Conservation (phyloP, 176 grass and related monocot genomes). For the barley (Hordeum vulgare) region MorexV3_pseudomolecules_assembly NC_058519.1:104495153-104495652, state of each 20-base stretch:
- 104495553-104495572: conserved; percentile 53
- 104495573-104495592: background rate
- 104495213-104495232: conserved; percentile 43
- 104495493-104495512: conserved; percentile 38
- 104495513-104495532: conserved; percentile 72
- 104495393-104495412: conserved; percentile 53
- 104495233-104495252: conserved; percentile 55
- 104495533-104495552: conserved; percentile 93
- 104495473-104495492: conserved; percentile 58
- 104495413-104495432: conserved; percentile 62
- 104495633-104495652: conserved; percentile 71
- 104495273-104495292: conserved; percentile 52
- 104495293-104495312: conserved; percentile 50
- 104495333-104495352: conserved; percentile 58
- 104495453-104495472: conserved; percentile 38
- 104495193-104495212: conserved; percentile 33
- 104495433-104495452: conserved; percentile 41
- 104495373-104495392: conserved; percentile 64
- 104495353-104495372: conserved; percentile 83
- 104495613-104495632: conserved; percentile 72
- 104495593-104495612: conserved; percentile 13
- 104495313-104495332: conserved; percentile 52
- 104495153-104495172: conserved; percentile 91
- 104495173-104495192: conserved; percentile 52
- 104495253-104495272: conserved; percentile 38